Evolutionary conservation across 1,284 basidiomycete genomes (phyloP), one percentile per base, ranked within the genome.

Genomic region (Austroboletus rostrupii): DNA sequence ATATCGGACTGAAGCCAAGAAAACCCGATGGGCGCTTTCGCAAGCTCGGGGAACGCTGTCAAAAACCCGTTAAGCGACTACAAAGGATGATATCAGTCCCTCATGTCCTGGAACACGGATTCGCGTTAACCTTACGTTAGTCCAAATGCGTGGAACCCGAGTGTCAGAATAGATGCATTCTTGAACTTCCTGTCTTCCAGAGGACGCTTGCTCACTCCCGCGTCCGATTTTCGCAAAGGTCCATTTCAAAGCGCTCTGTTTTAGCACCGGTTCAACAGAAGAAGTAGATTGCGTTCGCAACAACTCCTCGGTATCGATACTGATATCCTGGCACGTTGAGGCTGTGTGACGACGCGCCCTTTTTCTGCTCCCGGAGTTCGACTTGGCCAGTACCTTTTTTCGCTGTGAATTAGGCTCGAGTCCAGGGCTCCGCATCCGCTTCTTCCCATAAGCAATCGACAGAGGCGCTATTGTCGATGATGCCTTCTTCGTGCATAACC

Each of bases 1-100:
- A 57, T 57, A 46, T 65, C 64, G 17, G 55, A 67, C 41, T 68
- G 62, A 36, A 53, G 45, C 62, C 64, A 67, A n/a, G 53, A 60
- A 43, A 65, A 50, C 12, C 61, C 50, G 11, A 50, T 28, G 39
- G 31, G 19, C 3, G 60, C 17, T 31, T 61, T 65, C 2, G 36
- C 45, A 14, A 69, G 54, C 32, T 64, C 53, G 11, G 64, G 64
- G 12, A 64, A 65, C 19, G 54, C 48, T 7, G 44, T 53, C 17
- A 49, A 8, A 26, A 65, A 53, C 16, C 56, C 58, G 7, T 43
- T 20, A 3, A 54, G 43, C n/a, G 64, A 65, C 67, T 65, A 35
- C 16, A 39, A 35, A 43, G 2, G 28, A 43, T 3, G 17, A 21
- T 5, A 35, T 68, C 17, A 68, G 49, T n/a, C 17, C 31, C n/a